Evolutionary conservation across 345 rosid genomes (phyloP), one percentile per base, ranked within the genome.

Genomic region (Moringa oleifera): DNA sequence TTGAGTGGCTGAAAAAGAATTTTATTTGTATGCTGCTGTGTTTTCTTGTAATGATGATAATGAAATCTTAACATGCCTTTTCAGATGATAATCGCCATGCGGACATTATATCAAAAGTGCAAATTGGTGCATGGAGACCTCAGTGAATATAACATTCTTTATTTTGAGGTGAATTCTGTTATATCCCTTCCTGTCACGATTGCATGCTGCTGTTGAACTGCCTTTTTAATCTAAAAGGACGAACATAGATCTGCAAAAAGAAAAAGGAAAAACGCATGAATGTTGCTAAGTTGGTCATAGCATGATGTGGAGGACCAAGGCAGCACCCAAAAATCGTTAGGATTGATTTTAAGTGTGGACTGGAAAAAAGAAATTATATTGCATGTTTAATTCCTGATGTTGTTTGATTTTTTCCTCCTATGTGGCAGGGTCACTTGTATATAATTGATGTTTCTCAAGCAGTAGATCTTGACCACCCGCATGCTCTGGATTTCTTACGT

Each of bases 381-480:
- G 10, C 53, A 31, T 65, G 23, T 18, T 20, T 25, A 11, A 20
- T 10, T n/a, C 50, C 50, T 36, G 25, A 51, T 2, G 2, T 59
- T 18, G 28, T 70, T 47, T 51, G 4, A 63, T 18, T 23, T 57
- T 45, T 37, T 41, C 18, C 25, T 31, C 51, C 23, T 62, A n/a
- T 60, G 70, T 69, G 21, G 65, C 80, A 94, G 99, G 95, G 91
- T 47, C 99, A 88, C 73, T 80, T 94, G 62, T 79, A 88, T 62
- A 85, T 94, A 53, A 94, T 94, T 62, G 99, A 94, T 58, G 97
- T 94, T 52, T 94, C 99, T 24, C 97, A 94, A 74, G 33, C 95
- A 10, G 99, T 94, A 75, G 99, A 94, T 71, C 96, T 88, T 9
- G 99, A 94, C 74, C 97, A 90, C 67, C 99, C 97, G 28, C 91